Evolutionary conservation across 2,329 filamentous ascomycete species (phyloP), one percentile per base, ranked within the genome.

Genomic region (Exophiala lecanii-corni): DNA sequence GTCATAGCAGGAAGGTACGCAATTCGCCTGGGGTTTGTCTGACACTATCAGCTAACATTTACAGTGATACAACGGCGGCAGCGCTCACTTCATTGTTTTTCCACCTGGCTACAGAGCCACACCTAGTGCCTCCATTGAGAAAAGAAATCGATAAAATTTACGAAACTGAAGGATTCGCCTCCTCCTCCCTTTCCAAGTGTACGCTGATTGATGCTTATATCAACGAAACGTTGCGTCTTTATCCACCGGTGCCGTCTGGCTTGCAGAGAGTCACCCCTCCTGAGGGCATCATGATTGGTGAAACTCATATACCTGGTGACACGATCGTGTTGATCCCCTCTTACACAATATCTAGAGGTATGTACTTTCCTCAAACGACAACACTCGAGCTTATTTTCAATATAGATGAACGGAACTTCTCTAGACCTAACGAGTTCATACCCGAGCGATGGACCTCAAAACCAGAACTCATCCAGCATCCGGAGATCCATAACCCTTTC

Each of bases 61-160:
- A n/a, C n/a, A n/a, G 39, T 33, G 69, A 72, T 47, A 72, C 68
- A 4, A 68, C 65, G 0, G 57, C 66, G 10, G 58, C 62, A 1
- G 61, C 65, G 0, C 51, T 72, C 15, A 61, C 64, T 1, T 58
- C 57, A 36, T 52, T 69, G 2, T 67, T 73, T 54, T 71, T 67
- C 47, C 50, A 64, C 31, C 56, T 65, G 2, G 59, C 56, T 5
- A 52, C 51, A 9, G 52, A 61, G 20, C 35, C 16, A 36, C 4
- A 31, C 47, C 13, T 21, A 32, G 10, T 44, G 37, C n/a, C 30
- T 33, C 4, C 32, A 26, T 18, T 30, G 4, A 21, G 39, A 9
- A 3, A 36, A 3, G 39, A 42, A 30, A 51, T 67, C 2, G 18
- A 35, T 3, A 15, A 18, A 2, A 9, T 36, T 2, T 23, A 44